Evolutionary conservation across 495 filamentous ascomycete genomes (phyloP), one percentile per base, ranked within the genome.

Genomic region (Pseudomonodictys pantanalensis): DNA sequence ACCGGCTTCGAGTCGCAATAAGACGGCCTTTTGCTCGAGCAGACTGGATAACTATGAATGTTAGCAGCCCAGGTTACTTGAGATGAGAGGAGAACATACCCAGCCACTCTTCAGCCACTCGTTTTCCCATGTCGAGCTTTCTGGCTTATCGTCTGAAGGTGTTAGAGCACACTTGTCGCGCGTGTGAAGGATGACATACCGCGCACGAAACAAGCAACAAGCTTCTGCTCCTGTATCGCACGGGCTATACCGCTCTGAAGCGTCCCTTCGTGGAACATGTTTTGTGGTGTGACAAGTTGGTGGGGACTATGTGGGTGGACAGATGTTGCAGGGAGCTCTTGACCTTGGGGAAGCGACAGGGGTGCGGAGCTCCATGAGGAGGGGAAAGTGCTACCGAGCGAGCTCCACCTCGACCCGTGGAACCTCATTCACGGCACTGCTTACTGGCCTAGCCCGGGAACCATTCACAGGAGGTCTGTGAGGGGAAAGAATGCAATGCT

Each of bases 231-330:
- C 47, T 81, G 80, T 10, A 97, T 74, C 18, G 93, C 90, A 22
- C 80, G 71, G 6, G 79, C 75, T 65, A 97, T 92, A 45, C 89
- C 92, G 49, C 84, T 83, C 65, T 92, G 85, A 6, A 96, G 73
- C 57, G 80, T 82, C 20, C 92, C 92, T 47, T 85, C 54, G 67
- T 86, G 93, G 73, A 97, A 97, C 79, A 92, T 87, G 4, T 38
- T 39, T 22, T 24, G 5, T 60, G 32, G 41, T 58, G 59, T 35
- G 42, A 10, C 43, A 15, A 32, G 2, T 1, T 39, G n/a, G 26
- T n/a, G 39, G 38, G 24, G 42, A 52, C 41, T 29, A 43, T 62
- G 51, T 48, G 20, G 25, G 8, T 28, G 32, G n/a, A 24, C 11
- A 52, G 48, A 8, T 60, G 46, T 52, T 18, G 38, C 15, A 18